Evolutionary conservation across 352 stramenopile species (phyloP).

Genomic region (Phytophthora sp.): DNA sequence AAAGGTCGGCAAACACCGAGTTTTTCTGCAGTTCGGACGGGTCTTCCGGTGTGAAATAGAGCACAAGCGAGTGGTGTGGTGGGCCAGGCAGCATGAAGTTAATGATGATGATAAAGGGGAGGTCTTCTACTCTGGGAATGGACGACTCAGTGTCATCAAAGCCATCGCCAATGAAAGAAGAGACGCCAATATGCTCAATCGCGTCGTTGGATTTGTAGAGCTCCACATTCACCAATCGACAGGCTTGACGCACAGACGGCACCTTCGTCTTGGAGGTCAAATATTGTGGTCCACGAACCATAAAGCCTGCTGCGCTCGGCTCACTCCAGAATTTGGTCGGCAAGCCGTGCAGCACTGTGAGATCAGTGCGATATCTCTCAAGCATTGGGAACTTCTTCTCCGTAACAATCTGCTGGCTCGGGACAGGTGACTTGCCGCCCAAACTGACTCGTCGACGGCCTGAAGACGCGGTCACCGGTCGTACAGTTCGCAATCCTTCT

Average conservation of each 20-base stretch:
- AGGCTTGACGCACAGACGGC: constrained; percentile 59
- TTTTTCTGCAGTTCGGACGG: constrained; percentile 64
- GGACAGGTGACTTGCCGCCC: constrained; percentile 18
- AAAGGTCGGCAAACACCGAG: constrained; percentile 74
- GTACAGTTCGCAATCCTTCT: constrained; percentile 26
- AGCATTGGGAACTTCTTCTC: constrained; percentile 67
- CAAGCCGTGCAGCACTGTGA: constrained; percentile 56
- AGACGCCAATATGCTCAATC: constrained; percentile 70
- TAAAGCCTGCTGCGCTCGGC: constrained; percentile 64
- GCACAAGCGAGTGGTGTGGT: constrained; percentile 68
- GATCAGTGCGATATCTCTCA: constrained; percentile 68
- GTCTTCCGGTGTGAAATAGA: constrained; percentile 83
- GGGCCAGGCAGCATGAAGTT: constrained; percentile 84
- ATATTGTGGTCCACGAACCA: constrained; percentile 74
- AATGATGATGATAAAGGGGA: constrained; percentile 74
- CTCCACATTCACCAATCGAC: constrained; percentile 73
- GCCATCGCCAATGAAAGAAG: constrained; percentile 61
- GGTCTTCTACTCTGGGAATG: constrained; percentile 31
- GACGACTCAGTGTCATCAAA: constrained; percentile 31
- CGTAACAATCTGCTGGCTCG: constrained; percentile 64
- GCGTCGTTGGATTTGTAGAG: constrained; percentile 61
- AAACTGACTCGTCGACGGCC: constrained; percentile 22
- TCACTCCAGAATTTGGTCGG: constrained; percentile 87
- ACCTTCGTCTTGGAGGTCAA: constrained; percentile 67
- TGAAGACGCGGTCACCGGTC: constrained; percentile 34